Conservation (phyloP, 2,329 filamentous ascomycete species). For the Dactylellina sp. region DNA sequence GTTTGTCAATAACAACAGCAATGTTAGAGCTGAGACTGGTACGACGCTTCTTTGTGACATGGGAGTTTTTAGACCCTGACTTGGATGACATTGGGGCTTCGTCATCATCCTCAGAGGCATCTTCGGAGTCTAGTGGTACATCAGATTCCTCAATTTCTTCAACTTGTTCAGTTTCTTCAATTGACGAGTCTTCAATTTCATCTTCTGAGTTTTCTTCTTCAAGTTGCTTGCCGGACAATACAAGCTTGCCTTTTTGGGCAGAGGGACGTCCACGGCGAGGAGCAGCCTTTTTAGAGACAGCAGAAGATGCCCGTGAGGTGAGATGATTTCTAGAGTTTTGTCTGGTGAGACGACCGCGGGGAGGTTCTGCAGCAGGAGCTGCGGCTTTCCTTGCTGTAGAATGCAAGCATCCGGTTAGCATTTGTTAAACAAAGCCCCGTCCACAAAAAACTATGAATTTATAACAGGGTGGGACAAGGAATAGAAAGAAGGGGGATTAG, state of each 20-base stretch:
- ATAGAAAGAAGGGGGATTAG: neutral
- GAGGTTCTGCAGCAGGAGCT: constrained; percentile 9
- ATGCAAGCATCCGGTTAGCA: constrained; percentile 21
- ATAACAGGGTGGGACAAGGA: too few relatives aligned
- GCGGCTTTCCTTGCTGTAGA: constrained; percentile 20
- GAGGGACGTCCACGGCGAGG: constrained; percentile 28
- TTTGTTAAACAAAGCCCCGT: neutral
- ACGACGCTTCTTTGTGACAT: constrained; percentile 39
- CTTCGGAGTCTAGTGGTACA: neutral
- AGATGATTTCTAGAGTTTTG: constrained; percentile 25
- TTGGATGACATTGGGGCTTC: neutral
- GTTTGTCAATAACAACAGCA: constrained; percentile 46
- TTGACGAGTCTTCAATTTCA: neutral
- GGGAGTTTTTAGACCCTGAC: neutral
- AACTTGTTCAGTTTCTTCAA: constrained; percentile 3
- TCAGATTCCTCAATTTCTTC: constrained; percentile 9
- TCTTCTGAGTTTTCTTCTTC: constrained; percentile 4
- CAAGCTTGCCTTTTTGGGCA: constrained; percentile 21
- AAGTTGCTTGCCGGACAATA: constrained; percentile 11
- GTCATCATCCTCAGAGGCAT: neutral
- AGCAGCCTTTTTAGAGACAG: constrained; percentile 15
- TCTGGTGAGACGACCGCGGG: constrained; percentile 31
- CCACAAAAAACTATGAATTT: too few relatives aligned
- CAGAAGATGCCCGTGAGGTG: constrained; percentile 23
- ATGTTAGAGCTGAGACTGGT: constrained; percentile 34